These are phyloP conservation scores for Jatropha podagrica DNA, from an alignment of 441 rosid genomes.

Conservation along the genomic window DNA sequence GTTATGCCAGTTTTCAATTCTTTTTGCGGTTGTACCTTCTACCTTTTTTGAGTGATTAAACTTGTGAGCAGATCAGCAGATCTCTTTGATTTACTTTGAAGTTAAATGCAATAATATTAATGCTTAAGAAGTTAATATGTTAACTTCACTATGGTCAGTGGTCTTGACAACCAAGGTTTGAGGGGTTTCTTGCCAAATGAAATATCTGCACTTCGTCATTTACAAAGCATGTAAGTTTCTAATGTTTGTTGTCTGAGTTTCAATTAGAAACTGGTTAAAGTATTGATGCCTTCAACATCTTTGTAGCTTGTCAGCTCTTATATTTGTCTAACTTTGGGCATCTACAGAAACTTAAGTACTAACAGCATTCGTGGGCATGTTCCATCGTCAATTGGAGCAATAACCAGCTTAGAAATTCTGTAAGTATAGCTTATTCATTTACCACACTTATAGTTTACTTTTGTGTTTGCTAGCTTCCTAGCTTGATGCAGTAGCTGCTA, in stretches of 20 bases:
- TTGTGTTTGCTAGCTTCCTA: slow-evolving; percentile 10
- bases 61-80: not conserved
- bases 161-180: slow-evolving; percentile 85
- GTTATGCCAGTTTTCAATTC: not conserved
- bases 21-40: not conserved
- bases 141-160: slow-evolving; percentile 48
- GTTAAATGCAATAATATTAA: not conserved
- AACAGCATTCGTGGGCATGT: slow-evolving; percentile 77
- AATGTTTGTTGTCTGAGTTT: not conserved
- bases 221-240: slow-evolving; percentile 80
- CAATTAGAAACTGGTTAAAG: not conserved
- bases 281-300: not conserved
- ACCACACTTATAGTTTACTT: not conserved
- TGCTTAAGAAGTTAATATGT: slow-evolving; percentile 10
- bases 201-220: slow-evolving; percentile 68
- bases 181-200: slow-evolving; percentile 77
- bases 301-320: slow-evolving; percentile 14
- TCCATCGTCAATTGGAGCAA: slow-evolving; percentile 75
- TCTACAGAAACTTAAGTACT: slow-evolving; percentile 81
- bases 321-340: slow-evolving; percentile 16
- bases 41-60: not conserved
- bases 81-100: not conserved
- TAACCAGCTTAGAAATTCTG: slow-evolving; percentile 66
- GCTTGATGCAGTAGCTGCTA: not conserved
- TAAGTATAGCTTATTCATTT: slow-evolving; percentile 44